A percentile compares a stretch with the other conserved stretches of the same genome.
These are phyloP conservation scores for Hymenoscyphus fructigenus DNA, from an alignment of 2,329 filamentous ascomycete species.

Conservation along the genomic window DNA sequence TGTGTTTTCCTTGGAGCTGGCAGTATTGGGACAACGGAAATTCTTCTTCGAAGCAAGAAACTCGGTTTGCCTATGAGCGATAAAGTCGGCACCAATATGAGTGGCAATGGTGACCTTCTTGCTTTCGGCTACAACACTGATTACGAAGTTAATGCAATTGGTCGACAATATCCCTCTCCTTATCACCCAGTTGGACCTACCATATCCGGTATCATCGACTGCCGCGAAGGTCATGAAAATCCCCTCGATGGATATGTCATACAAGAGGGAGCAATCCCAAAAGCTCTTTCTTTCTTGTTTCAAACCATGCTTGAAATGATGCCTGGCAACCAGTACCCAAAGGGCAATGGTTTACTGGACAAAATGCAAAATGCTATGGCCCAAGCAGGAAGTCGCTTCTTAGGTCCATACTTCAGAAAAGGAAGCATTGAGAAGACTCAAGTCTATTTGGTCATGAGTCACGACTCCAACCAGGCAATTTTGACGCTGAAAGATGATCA, in stretches of 20 bases:
- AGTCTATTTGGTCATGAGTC: conserved; percentile 55
- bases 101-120: conserved; percentile 66
- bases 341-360: conserved; percentile 41
- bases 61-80: conserved; percentile 58
- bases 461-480: conserved; percentile 53
- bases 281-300: conserved; percentile 54
- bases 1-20: conserved; percentile 67
- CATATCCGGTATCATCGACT: conserved; percentile 63
- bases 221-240: conserved; percentile 51
- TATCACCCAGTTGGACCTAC: conserved; percentile 59
- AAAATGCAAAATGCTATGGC: conserved; percentile 49
- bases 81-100: conserved; percentile 58
- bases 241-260: conserved; percentile 62
- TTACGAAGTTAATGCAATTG: conserved; percentile 55
- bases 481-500: conserved; percentile 59
- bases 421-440: conserved; percentile 61
- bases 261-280: conserved; percentile 61
- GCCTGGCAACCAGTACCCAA: conserved; percentile 46
- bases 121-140: conserved; percentile 65
- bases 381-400: conserved; percentile 50
- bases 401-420: conserved; percentile 56
- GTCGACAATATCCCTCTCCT: conserved; percentile 47
- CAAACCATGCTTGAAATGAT: conserved; percentile 56
- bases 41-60: conserved; percentile 58
- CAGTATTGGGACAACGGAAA: conserved; percentile 64